Base-by-base conservation (phyloP, 495 filamentous ascomycete species). In the Penicillium taxi region DNA sequence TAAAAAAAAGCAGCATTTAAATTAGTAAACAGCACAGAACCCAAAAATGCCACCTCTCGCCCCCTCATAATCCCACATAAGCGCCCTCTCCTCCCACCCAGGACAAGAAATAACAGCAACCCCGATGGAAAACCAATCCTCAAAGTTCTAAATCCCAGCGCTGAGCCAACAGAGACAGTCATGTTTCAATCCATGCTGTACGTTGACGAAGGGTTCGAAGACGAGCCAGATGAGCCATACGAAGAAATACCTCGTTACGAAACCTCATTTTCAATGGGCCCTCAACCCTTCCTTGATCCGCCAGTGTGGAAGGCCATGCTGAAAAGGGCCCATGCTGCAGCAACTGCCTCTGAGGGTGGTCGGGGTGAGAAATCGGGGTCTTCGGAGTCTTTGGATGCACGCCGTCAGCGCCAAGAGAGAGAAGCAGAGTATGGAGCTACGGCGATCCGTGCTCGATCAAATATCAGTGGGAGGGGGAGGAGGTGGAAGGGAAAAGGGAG, bases 371-470 rank as follows among this genome's bases (percentile, higher is more conserved):
- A 13, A 12, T 17, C 9, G 11, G 5, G 6, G 11, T 11, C 21
- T 2, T n/a, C 18, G n/a, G 26, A 50, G 28, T 42, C 35, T 9
- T 39, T 39, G 3, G 56, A 58, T 20, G 28, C 55, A 25, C 29
- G 22, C 26, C 32, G 51, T 14, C 28, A 34, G 29, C 32, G 48
- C 13, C 35, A 41, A 9, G 52, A 53, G 23, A 40, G 41, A 11
- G 52, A 60, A 33, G 48, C 50, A 20, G 50, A 57, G 46, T 63
- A 54, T 50, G 52, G 54, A 25, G 50, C 49, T 14, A 53, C 59
- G 52, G 57, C 57, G 41, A 53, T 63, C 40, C 39, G 49, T n/a
- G 49, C 44, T 7, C 47, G 55, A 24, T 53, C 48, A 26, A 53
- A 39, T 42, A 24, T 53, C 13, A 32, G 45, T 25, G 52, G 48